Evolutionary conservation across 139 green algal species (phyloP).

Genomic region (Desmodesmus armatus): DNA sequence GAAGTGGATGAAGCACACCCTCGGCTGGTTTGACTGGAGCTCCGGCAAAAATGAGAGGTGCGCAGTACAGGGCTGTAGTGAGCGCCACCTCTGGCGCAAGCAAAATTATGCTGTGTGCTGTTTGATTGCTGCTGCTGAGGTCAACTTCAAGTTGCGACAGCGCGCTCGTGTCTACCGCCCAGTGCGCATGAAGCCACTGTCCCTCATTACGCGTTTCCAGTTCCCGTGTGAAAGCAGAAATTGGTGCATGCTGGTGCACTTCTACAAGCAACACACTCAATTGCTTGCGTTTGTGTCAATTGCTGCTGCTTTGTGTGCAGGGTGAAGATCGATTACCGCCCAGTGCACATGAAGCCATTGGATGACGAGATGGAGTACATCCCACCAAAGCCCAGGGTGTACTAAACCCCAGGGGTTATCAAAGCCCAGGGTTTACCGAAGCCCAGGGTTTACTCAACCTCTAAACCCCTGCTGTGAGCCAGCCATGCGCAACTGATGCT

Average conservation of each 20-base stretch:
- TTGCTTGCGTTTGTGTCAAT: background rate
- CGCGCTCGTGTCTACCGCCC: no score
- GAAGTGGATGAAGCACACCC: slow-evolving; percentile 98
- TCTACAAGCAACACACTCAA: background rate
- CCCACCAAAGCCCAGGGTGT: slow-evolving; percentile 92
- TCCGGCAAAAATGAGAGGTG: slow-evolving; percentile 31
- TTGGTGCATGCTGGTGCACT: background rate
- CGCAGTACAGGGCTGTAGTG: no score
- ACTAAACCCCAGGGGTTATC: slow-evolving; percentile 76
- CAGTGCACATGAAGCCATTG: slow-evolving; percentile 97
- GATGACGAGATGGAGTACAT: slow-evolving; percentile 96
- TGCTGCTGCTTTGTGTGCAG: no score
- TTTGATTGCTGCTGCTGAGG: no score
- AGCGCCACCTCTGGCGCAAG: no score
- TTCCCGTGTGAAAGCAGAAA: slow-evolving; percentile 38
- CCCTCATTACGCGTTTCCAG: no score
- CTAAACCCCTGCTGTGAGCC: background rate
- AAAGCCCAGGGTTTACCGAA: background rate
- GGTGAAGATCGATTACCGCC: slow-evolving; percentile 93
- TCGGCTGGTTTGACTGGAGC: slow-evolving; percentile 82
- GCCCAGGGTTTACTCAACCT: background rate
- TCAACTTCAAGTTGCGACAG: no score
- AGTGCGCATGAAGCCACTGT: no score
- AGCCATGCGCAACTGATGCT: background rate
- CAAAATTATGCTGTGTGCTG: no score